Percentiles rank a stretch among this genome's conserved stretches.
These are phyloP conservation scores for Thinopyrum elongatum DNA, from an alignment of 176 grass and related monocot species.

Conservation along the genomic window DNA sequence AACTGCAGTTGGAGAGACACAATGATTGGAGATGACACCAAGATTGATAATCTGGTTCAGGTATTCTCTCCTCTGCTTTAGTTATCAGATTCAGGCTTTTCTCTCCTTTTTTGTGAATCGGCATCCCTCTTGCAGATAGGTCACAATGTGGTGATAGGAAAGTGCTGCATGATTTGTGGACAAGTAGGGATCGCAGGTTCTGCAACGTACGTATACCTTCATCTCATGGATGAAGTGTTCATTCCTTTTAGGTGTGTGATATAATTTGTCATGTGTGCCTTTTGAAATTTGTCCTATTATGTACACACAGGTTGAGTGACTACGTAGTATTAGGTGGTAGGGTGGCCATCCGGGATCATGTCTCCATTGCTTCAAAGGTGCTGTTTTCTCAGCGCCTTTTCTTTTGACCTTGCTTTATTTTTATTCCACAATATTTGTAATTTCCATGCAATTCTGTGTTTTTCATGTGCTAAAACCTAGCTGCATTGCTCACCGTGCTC, in stretches of 20 bases:
- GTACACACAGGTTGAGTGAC: conserved; percentile 44
- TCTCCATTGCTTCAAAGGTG: conserved; percentile 68
- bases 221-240: conserved; percentile 12
- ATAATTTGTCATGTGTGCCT: background rate
- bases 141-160: conserved; percentile 86
- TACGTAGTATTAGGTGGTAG: conserved; percentile 72
- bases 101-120: background rate
- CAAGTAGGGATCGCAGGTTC: conserved; percentile 96
- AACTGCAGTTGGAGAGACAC: conserved; percentile 85
- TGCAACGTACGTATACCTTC: conserved; percentile 50
- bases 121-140: conserved; percentile 66
- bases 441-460: background rate
- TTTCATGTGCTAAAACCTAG: background rate
- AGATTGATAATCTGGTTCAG: conserved; percentile 98
- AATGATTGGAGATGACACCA: conserved; percentile 75
- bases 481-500: background rate
- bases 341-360: conserved; percentile 65
- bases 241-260: background rate
- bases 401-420: background rate
- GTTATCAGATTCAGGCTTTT: background rate
- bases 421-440: background rate
- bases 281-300: conserved; percentile 13
- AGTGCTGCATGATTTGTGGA: conserved; percentile 88
- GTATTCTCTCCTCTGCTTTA: conserved; percentile 24
- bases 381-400: background rate